Percentiles rank a stretch among this genome's conserved stretches.
Conservation (phyloP, 768 basidiomycete genomes). For the Myochromella boudieri region DNA sequence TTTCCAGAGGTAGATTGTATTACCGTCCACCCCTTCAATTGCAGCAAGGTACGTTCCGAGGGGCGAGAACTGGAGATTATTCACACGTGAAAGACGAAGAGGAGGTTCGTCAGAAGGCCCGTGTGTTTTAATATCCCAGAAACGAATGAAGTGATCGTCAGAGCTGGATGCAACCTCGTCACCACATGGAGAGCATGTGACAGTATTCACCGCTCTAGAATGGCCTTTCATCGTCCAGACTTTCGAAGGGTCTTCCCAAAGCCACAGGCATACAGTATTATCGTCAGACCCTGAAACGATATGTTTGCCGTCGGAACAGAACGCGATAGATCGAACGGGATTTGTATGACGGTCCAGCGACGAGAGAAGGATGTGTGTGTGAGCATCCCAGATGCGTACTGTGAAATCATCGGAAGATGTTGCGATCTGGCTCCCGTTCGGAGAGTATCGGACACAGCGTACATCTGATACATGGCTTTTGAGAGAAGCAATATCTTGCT, state of each 20-base stretch:
- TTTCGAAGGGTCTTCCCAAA: neutral
- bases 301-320: conserved; percentile 6
- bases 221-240: neutral
- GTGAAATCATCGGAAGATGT: conserved; percentile 3
- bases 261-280: conserved; percentile 10
- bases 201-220: neutral
- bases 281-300: conserved; percentile 13
- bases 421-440: conserved; percentile 4
- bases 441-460: conserved; percentile 6
- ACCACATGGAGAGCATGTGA: neutral
- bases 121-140: neutral
- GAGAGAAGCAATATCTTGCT: neutral
- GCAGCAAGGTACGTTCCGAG: too few relatives aligned
- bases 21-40: too few relatives aligned
- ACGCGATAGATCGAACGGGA: neutral
- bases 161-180: neutral
- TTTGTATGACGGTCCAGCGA: neutral
- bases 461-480: conserved; percentile 1
- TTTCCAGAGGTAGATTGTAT: conserved; percentile 1
- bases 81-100: too few relatives aligned
- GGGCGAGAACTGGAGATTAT: too few relatives aligned
- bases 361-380: neutral
- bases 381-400: conserved; percentile 5
- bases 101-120: too few relatives aligned
- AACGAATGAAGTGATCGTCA: neutral